Base-by-base conservation (phyloP, 2,329 filamentous ascomycete species). In the Colletotrichum lindemuthianum region DNA sequence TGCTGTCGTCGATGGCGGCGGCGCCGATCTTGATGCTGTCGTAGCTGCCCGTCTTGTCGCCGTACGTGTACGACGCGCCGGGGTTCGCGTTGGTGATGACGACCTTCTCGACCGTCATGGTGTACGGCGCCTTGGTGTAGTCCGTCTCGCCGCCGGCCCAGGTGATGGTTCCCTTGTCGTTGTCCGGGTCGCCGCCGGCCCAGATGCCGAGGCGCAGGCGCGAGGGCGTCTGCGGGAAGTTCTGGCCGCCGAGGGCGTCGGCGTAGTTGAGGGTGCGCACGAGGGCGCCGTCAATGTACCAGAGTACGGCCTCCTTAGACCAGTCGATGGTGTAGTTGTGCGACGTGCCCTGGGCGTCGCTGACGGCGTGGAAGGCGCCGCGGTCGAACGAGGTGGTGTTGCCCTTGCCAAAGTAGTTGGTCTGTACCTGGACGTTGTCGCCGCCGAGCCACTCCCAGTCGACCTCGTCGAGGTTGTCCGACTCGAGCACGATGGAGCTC, bases 371-470 rank as follows among this genome's bases (percentile, higher is more conserved):
- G 77, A 85, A 86, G 36, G 80, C 80, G 70, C 86, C 88, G 61
- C 89, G 87, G 73, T 91, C 86, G 72, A 86, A 91, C 40, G 82
- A 83, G 7, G 86, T 86, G 36, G 86, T 88, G 75, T 92, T 82
- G 58, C 89, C 90, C 78, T 91, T 90, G 75, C 88, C 87, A 73
- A 91, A 92, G 79, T 95, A 97, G 79, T 97, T 97, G 71, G 86
- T 89, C 76, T 96, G 92, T 4, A 92, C 91, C 70, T 92, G 81
- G n/a, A 78, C 76, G 57, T 84, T 77, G 68, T 89, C 84, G 50
- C 86, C 88, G 52, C 92, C 92, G 32, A 96, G 81, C 88, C 90
- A 94, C 74, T 96, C 92, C 86, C 90, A 92, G 73, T 95, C 92
- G 66, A 96, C 92, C 79, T 96, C 92, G 72, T 95, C 92, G 34